Conservation (phyloP, 1,284 basidiomycete genomes). For the Gomphus bonarii region DNA sequence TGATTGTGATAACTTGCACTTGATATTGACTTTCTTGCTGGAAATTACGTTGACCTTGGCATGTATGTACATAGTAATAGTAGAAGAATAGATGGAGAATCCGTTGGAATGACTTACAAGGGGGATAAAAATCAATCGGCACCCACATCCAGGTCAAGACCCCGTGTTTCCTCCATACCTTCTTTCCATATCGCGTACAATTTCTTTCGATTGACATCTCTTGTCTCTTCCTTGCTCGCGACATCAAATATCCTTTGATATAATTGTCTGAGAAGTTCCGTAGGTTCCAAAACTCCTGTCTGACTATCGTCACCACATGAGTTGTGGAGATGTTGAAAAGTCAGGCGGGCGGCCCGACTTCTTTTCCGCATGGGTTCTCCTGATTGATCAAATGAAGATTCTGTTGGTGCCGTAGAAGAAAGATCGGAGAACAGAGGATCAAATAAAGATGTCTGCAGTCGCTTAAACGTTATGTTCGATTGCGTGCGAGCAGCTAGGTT, state of each 20-base stretch:
- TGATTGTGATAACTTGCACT: no score
- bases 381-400: constrained; percentile 23
- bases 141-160: constrained; percentile 12
- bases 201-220: constrained; percentile 70
- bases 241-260: constrained; percentile 62
- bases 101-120: no score
- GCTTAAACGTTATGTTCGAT: constrained; percentile 52
- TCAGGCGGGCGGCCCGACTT: constrained; percentile 23
- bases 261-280: constrained; percentile 45
- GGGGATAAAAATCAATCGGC: no score
- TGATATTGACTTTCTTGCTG: no score
- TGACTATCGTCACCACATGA: constrained; percentile 34
- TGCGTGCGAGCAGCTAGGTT: constrained; percentile 55
- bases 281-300: constrained; percentile 27
- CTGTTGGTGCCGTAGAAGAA: constrained; percentile 18
- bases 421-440: constrained; percentile 52
- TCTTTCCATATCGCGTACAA: constrained; percentile 76
- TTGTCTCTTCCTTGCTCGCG: constrained; percentile 65
- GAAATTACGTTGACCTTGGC: no score
- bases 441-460: constrained; percentile 55
- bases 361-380: constrained; percentile 30
- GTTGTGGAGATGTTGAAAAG: constrained; percentile 36
- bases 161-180: constrained; percentile 37
- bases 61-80: no score
- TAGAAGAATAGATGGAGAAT: no score